phyloP scores from a whole-genome alignment of 306 rosid species.

The Begonia fuchsioides region DNA sequence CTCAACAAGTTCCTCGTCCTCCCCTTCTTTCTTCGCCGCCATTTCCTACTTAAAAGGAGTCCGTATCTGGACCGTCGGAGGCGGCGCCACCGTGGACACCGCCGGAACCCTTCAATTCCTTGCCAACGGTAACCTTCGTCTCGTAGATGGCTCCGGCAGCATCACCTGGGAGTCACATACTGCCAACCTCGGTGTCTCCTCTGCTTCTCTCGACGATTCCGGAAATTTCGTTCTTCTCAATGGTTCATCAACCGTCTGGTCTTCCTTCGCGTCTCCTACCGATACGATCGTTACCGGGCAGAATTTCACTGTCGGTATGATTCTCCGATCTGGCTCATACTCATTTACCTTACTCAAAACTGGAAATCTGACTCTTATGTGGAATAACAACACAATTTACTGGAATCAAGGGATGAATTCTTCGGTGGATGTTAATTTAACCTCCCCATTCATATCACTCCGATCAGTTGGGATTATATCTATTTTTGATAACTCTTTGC shows the following conservation, averaged over 20 bases:
- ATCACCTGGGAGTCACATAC: slow-evolving; percentile 47
- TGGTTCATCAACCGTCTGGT: slow-evolving; percentile 30
- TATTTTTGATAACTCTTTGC: slow-evolving; percentile 24
- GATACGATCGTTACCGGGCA: slow-evolving; percentile 45
- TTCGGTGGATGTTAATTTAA: slow-evolving; percentile 21
- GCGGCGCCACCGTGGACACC: slow-evolving; percentile 30
- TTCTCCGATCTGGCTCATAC: slow-evolving; percentile 37
- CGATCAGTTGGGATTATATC: slow-evolving; percentile 29
- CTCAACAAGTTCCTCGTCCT: slow-evolving; percentile 10
- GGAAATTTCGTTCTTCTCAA: slow-evolving; percentile 40
- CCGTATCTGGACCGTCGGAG: slow-evolving; percentile 53
- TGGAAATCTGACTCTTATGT: slow-evolving; percentile 44
- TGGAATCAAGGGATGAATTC: slow-evolving; percentile 50
- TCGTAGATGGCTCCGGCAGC: slow-evolving; percentile 41
- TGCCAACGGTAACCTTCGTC: slow-evolving; percentile 36
- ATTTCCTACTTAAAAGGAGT: slow-evolving; percentile 30
- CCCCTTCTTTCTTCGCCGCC: slow-evolving; percentile 45
- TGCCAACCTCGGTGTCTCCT: slow-evolving; percentile 32
- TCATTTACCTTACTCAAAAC: slow-evolving; percentile 17
- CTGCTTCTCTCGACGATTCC: slow-evolving; percentile 24
- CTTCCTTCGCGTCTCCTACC: slow-evolving; percentile 47
- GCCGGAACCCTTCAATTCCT: slow-evolving; percentile 32
- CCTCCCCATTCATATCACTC: slow-evolving; percentile 26
- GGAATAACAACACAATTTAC: slow-evolving; percentile 29
- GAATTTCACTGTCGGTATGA: slow-evolving; percentile 29